These are phyloP conservation scores for Rhynchospora tenuis DNA, from an alignment of 176 grass and related monocot genomes.

Conservation along the genomic window DNA sequence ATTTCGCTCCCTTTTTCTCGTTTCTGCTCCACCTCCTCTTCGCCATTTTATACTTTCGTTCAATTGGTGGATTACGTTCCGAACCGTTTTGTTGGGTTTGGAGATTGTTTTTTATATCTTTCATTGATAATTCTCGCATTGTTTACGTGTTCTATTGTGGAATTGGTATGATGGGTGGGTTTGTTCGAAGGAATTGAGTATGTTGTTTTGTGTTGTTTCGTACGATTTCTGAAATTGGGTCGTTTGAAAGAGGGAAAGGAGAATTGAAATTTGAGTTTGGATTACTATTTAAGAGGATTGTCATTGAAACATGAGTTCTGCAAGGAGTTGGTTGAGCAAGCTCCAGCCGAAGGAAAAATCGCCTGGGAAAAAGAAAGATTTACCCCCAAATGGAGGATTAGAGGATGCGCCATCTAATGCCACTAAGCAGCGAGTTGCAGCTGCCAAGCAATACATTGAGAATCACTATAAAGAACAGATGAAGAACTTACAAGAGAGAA, in stretches of 20 bases:
- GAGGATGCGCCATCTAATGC: conserved; percentile 73
- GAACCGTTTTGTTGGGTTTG: background rate
- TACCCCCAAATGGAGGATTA: conserved; percentile 46
- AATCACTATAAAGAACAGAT: conserved; percentile 96
- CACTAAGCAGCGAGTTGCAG: conserved; percentile 68
- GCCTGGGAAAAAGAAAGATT: conserved; percentile 64
- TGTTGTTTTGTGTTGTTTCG: background rate
- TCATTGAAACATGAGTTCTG: conserved; percentile 63
- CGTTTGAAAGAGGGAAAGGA: background rate
- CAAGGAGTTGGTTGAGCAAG: conserved; percentile 91
- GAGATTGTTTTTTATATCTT: background rate
- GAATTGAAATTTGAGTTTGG: background rate
- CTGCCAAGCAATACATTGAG: conserved; percentile 92
- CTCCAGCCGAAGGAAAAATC: conserved; percentile 86
- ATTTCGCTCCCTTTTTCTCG: background rate
- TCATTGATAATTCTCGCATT: background rate
- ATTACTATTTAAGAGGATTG: background rate
- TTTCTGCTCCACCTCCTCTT: background rate
- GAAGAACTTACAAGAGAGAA: conserved; percentile 85
- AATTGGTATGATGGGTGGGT: conserved; percentile 16
- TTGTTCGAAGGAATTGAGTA: background rate
- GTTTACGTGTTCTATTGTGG: background rate
- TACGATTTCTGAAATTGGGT: conserved; percentile 2
- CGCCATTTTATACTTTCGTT: background rate
- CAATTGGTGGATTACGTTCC: background rate